phyloP scores from a whole-genome alignment of 75 land plant species.

The Ceratopteris richardii region DNA sequence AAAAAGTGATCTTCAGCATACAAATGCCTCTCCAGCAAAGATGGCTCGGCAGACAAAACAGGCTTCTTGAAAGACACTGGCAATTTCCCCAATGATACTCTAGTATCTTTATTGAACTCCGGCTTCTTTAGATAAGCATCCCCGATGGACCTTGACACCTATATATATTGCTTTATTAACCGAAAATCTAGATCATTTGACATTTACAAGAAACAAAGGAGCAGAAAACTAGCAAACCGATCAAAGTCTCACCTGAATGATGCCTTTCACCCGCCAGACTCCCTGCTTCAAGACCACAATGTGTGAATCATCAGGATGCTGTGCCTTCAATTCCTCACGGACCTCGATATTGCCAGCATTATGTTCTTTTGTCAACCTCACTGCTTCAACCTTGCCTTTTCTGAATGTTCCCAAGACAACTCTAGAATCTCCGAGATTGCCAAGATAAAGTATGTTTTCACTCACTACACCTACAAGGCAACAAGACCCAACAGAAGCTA shows the following conservation, averaged over 20 bases:
- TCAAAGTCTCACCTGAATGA: no score
- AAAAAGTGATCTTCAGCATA: constrained; percentile 49
- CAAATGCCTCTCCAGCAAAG: constrained; percentile 36
- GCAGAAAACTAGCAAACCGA: no score
- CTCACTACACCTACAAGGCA: no score
- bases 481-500: no score
- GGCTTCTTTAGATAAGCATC: constrained; percentile 74
- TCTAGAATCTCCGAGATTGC: constrained; percentile 18
- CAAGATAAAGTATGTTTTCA: constrained; percentile 19
- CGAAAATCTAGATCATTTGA: no score
- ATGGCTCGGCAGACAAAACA: constrained; percentile 63
- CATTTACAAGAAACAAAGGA: no score
- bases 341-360: constrained; percentile 58
- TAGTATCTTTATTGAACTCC: constrained; percentile 49
- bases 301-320: no score
- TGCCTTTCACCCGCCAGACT: no score
- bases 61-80: constrained; percentile 49
- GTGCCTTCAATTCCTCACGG: no score
- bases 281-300: no score
- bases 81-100: constrained; percentile 34
- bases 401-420: not conserved
- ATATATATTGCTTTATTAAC: no score
- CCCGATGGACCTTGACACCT: constrained; percentile 80
- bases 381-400: constrained; percentile 30
- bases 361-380: constrained; percentile 54